Conservation (phyloP, 176 grass and related monocot genomes). For the Thinopyrum elongatum region DNA sequence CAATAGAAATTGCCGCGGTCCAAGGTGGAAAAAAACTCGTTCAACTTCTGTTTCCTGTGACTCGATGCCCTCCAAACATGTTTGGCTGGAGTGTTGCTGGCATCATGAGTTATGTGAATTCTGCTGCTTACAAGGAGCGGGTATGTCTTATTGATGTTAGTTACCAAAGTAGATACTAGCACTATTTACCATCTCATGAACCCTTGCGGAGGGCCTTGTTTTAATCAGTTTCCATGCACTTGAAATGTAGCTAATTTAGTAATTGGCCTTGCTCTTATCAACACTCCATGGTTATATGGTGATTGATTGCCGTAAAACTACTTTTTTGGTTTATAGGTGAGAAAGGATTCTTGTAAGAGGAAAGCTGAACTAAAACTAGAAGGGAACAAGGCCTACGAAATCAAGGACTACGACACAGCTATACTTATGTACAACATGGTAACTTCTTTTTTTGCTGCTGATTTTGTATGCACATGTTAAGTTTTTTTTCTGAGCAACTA, state of each 20-base stretch:
- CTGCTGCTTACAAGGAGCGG: slow-evolving; percentile 18
- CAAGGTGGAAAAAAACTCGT: not conserved
- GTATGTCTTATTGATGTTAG: not conserved
- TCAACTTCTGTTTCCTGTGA: not conserved
- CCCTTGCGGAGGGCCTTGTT: not conserved
- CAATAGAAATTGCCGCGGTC: slow-evolving; percentile 21
- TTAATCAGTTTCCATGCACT: not conserved
- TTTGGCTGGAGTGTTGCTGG: slow-evolving; percentile 8
- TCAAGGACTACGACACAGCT: not conserved
- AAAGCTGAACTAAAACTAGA: slow-evolving; percentile 10
- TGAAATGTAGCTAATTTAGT: not conserved
- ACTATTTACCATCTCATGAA: not conserved
- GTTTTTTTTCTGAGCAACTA: no score
- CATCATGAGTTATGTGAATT: slow-evolving; percentile 9
- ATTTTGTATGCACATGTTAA: not conserved
- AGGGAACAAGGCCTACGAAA: not conserved
- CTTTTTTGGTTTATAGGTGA: not conserved
- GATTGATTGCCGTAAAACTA: not conserved
- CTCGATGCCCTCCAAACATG: not conserved
- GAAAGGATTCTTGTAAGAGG: not conserved
- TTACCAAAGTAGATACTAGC: not conserved
- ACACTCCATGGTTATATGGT: not conserved
- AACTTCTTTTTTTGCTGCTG: not conserved
- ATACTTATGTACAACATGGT: slow-evolving; percentile 29
- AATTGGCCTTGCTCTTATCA: not conserved